Conservation (phyloP, 2,329 filamentous ascomycete species). For the Coniella lustricola region DNA sequence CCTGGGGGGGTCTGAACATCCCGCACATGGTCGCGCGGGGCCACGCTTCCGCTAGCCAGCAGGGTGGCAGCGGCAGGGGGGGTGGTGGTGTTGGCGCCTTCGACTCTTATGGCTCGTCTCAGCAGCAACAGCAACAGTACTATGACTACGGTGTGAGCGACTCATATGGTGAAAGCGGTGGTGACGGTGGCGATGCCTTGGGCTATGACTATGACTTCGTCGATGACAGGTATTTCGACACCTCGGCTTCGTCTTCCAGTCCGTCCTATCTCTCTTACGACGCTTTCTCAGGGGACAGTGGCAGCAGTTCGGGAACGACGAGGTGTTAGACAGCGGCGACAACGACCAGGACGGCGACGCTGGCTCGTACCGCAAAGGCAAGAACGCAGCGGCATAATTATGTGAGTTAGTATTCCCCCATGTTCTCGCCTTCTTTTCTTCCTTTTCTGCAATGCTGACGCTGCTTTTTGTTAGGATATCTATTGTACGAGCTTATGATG, state of each 20-base stretch:
- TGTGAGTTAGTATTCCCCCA: too few species aligned
- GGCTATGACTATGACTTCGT: neutral
- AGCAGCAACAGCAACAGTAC: slow-evolving; percentile 13
- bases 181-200: neutral
- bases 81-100: too few species aligned
- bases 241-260: slow-evolving; percentile 9
- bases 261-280: slow-evolving; percentile 14
- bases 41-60: slow-evolving; percentile 40
- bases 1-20: slow-evolving; percentile 65
- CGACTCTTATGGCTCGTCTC: slow-evolving; percentile 3
- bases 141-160: neutral
- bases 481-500: too few species aligned
- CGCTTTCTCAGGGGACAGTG: slow-evolving; percentile 14
- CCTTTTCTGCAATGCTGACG: too few species aligned
- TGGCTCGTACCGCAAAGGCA: too few species aligned
- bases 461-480: too few species aligned
- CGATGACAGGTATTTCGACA: slow-evolving; percentile 15
- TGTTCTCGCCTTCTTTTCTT: too few species aligned
- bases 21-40: slow-evolving; percentile 44
- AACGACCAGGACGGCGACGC: too few species aligned
- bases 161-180: slow-evolving; percentile 5
- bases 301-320: slow-evolving; percentile 14
- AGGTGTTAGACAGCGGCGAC: slow-evolving; percentile 6
- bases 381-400: too few species aligned
- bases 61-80: slow-evolving; percentile 29